Percentiles rank a stretch among this genome's conserved stretches.
Evolutionary conservation across 1,139 yeast genomes (phyloP).

Genomic region (Suhomyces choctaworum): DNA sequence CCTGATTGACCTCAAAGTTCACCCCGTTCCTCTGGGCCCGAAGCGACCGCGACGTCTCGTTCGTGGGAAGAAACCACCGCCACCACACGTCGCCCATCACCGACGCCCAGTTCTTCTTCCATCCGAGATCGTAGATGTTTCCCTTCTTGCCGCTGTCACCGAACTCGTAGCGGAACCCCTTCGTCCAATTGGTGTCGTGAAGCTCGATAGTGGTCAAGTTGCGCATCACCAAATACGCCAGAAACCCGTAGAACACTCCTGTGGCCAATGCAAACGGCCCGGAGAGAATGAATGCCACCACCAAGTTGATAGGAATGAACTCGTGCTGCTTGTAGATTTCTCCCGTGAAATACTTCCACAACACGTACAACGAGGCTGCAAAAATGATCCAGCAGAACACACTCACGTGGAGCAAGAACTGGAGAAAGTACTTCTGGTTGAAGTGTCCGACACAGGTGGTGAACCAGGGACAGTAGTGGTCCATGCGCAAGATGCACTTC

Average conservation of each 20-base stretch:
- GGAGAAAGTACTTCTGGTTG: constrained; percentile 79
- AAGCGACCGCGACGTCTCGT: constrained; percentile 24
- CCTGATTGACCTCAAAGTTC: constrained; percentile 49
- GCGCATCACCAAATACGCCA: constrained; percentile 55
- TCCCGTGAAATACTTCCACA: constrained; percentile 53
- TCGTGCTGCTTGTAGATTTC: constrained; percentile 37
- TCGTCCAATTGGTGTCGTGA: constrained; percentile 55
- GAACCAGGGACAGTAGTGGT: constrained; percentile 98
- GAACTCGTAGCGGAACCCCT: constrained; percentile 36
- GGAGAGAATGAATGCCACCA: constrained; percentile 60
- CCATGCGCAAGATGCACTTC: constrained; percentile 73
- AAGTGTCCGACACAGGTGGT: constrained; percentile 81
- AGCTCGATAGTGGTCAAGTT: constrained; percentile 85
- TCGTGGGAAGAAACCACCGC: constrained; percentile 75
- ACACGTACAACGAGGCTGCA: constrained; percentile 35
- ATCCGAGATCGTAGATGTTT: constrained; percentile 78
- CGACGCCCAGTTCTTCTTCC: constrained; percentile 55
- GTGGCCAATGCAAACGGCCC: constrained; percentile 67
- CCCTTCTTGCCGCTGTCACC: constrained; percentile 40
- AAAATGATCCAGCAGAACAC: constrained; percentile 47
- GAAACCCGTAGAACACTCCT: constrained; percentile 56
- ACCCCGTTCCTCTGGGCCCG: constrained; percentile 48
- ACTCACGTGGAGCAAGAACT: constrained; percentile 63
- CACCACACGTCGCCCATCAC: constrained; percentile 69
- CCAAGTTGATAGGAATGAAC: constrained; percentile 57